Evolutionary conservation across 2,329 filamentous ascomycete genomes (phyloP), one percentile per base, ranked within the genome.

Genomic region (Ascomycota sp.): DNA sequence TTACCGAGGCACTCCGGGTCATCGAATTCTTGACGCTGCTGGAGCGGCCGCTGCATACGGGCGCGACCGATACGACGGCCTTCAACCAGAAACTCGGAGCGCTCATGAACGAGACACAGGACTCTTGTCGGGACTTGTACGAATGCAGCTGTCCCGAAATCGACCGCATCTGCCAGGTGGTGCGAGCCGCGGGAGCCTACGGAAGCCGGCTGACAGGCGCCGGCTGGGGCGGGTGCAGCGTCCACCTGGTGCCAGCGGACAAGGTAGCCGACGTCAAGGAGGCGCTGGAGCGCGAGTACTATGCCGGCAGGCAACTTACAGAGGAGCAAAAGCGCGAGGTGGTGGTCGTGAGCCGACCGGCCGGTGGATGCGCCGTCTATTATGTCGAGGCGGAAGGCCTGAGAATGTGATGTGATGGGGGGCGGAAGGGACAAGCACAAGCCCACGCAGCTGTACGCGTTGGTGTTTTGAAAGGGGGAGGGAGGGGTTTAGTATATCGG

Each of bases 151-250:
- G 81, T 43, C 73, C 79, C 0, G 85, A 95, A 52, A 68, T 95
- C n/a, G 86, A 98, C 49, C 65, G 80, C 36, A 67, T 98, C 23
- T 95, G 86, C 51, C 51, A 62, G 24, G 75, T 95, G 39, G 85
- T 85, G 0, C 64, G 74, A 20, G 62, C 59, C 11, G 79, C 79
- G 1, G 89, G 89, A 2, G 71, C 79, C 12, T 83, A 82, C 47
- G 89, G 86, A 20, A 83, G 78, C 41, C 63, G 86, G 19, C 56
- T 94, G 41, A 95, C 86, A 0, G 89, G 89, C 24, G 89, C 89
- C 1, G 89, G 89, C 3, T 98, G 89, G 89, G 89, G 89, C 36
- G 89, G 89, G 3, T 95, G 89, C 56, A 89, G 72, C 35, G 86
- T 98, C 33, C 89, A 98, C 56, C 65, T 98, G 33, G 77, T 95